Evolutionary conservation across 306 rosid species (phyloP), one percentile per base, ranked within the genome.

Genomic region (Benincasa hispida): DNA sequence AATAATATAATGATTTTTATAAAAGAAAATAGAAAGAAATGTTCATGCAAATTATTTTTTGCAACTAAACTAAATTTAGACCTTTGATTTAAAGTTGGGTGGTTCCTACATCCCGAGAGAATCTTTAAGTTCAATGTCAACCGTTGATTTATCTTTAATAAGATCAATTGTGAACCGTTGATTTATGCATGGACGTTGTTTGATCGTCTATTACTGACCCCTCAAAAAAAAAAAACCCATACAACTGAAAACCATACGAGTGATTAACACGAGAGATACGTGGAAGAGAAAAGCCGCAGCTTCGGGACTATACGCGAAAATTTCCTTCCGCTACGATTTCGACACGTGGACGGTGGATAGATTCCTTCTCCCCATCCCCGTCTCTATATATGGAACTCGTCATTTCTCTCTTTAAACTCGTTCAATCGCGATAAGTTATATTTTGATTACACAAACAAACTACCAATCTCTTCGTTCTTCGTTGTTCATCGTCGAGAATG

Each of bases 331-430:
- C 3, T 45, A 69, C 19, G 75, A 45, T 69, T 45, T 14, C 1
- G 37, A 69, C 75, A 69, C 75, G 75, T 69, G 75, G n/a, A 69
- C 37, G 75, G 56, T 69, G 56, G 54, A 37, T 42, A 6, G 0
- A 11, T 37, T 4, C 22, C 0, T n/a, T 67, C 21, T 14, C 18
- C 2, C 41, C 75, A 24, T 17, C 24, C 75, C 53, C 30, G 10
- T 17, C 73, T 42, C 12, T 69, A 69, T 69, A 39, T n/a, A 69
- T 24, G 13, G 56, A 7, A 14, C 27, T 25, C 73, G 10, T 42
- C 54, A 1, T 13, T 22, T 10, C 4, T 2, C 7, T 5, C 6
- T 41, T 0, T 7, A 42, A 22, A 14, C 37, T 69, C 54, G 39
- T 45, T 69, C 75, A 69, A 45, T 22, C 7, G 13, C 37, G 3